Percentiles rank a stretch among this genome's conserved stretches.
Evolutionary conservation across 805 yeast genomes (phyloP).

Genomic region (Candida incommunis): DNA sequence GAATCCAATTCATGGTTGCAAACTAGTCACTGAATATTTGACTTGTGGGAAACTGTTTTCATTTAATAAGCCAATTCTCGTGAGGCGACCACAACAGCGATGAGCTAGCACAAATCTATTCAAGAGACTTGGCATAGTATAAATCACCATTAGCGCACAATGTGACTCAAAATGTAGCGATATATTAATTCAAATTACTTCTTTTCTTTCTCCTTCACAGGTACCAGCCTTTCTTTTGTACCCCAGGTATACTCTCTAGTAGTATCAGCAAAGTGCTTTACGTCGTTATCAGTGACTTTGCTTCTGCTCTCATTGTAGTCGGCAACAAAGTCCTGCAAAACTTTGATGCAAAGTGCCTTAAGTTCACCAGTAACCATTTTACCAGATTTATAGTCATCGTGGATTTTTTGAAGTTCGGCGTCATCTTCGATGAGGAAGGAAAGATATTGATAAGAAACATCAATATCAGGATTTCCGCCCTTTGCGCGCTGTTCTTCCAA

Average conservation of each 20-base stretch:
- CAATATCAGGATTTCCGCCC: conserved; percentile 93
- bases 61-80: too few species aligned
- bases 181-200: too few species aligned
- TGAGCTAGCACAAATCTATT: too few species aligned
- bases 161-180: too few species aligned
- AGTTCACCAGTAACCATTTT: conserved; percentile 83
- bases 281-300: conserved; percentile 42
- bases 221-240: conserved; percentile 54
- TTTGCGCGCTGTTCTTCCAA: conserved; percentile 78
- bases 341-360: conserved; percentile 74
- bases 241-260: conserved; percentile 71
- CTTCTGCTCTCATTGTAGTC: conserved; percentile 72
- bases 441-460: conserved; percentile 87
- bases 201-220: too few species aligned
- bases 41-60: too few species aligned
- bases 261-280: conserved; percentile 51
- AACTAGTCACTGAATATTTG: too few species aligned
- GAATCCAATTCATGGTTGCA: too few species aligned
- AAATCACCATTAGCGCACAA: too few species aligned
- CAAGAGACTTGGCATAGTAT: too few species aligned
- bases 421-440: conserved; percentile 87
- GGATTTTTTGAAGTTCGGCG: conserved; percentile 47
- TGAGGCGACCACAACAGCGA: too few species aligned
- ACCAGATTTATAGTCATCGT: conserved; percentile 60
- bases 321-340: conserved; percentile 63